phyloP scores from a whole-genome alignment of 2,329 filamentous ascomycete genomes.

The Cladorrhinum sp. region DNA sequence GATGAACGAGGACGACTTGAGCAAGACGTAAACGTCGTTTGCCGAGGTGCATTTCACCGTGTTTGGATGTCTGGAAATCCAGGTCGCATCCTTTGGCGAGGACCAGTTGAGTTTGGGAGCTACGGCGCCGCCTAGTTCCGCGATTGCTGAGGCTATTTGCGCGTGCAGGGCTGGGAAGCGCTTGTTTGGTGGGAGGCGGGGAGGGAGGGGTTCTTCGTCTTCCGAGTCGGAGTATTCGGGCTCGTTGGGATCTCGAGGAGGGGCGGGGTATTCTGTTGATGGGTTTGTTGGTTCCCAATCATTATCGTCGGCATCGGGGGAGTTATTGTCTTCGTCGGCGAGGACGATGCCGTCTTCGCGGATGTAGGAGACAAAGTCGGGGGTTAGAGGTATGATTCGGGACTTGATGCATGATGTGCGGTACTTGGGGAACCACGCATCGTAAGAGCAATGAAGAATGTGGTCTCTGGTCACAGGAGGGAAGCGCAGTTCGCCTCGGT shows the following conservation, averaged over 20 bases:
- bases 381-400: slow-evolving; percentile 72
- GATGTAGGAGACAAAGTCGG: slow-evolving; percentile 78
- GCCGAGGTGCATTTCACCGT: slow-evolving; percentile 85
- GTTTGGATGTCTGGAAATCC: slow-evolving; percentile 81
- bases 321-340: slow-evolving; percentile 54
- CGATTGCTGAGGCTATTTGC: slow-evolving; percentile 71
- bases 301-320: slow-evolving; percentile 56
- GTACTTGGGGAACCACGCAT: slow-evolving; percentile 84
- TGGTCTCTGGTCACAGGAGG: slow-evolving; percentile 81
- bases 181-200: slow-evolving; percentile 47
- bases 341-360: slow-evolving; percentile 90
- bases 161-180: slow-evolving; percentile 71
- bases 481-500: slow-evolving; percentile 56
- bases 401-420: slow-evolving; percentile 80
- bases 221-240: slow-evolving; percentile 23
- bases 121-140: slow-evolving; percentile 78
- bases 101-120: slow-evolving; percentile 98
- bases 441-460: slow-evolving; percentile 91
- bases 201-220: slow-evolving; percentile 42
- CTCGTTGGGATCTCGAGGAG: slow-evolving; percentile 33
- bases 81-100: slow-evolving; percentile 90
- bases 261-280: slow-evolving; percentile 30
- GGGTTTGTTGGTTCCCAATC: slow-evolving; percentile 46
- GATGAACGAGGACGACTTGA: slow-evolving; percentile 93
- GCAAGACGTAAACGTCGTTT: slow-evolving; percentile 87